Evolutionary conservation across 2,329 filamentous ascomycete genomes (phyloP), one percentile per base, ranked within the genome.

Genomic region (Trichoderma lentiforme): DNA sequence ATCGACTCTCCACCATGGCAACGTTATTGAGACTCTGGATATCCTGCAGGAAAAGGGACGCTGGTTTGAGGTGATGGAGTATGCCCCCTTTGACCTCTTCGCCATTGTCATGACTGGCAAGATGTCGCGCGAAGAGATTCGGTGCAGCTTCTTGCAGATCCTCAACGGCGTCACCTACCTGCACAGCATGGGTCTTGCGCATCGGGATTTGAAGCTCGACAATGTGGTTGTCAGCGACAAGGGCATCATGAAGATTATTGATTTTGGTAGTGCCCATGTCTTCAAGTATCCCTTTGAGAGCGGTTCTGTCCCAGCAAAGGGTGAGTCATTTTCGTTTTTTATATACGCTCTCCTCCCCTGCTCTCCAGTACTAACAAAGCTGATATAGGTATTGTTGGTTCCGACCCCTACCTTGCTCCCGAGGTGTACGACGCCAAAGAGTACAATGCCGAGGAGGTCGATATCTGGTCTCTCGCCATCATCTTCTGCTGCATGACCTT

Each of bases 1-100:
- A 14, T 98, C 95, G 3, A 98, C 96, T 0, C 85, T 99, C 47
- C 96, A 98, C 78, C 96, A 99, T 78, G 95, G 96, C 77, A 99
- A 99, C 80, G 94, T 99, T 76, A 98, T 99, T 77, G 96, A 99
- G 81, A 98, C 96, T 1, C 88, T 99, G 75, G 96, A 99, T 81
- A 97, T 99, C 74, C 90, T 99, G 12, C 93, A 97, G 76, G 96
- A 99, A 82, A 96, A 95, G 81, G 90, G 90, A 65, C 94, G 92
- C 75, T 99, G 96, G 94, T 99, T 94, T 78, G 95, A 98, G 79
- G 96, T 99, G 56, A 99, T 99, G 96, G 96, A 99, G 80, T 99
- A 97, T 79, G 96, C 95, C 12, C 96, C 96, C 0, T 99, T 87
- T 78, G 96, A 99, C 80, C 87, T 99, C 34, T 99, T 99, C 80